Conservation (phyloP, 2,329 filamentous ascomycete genomes). For the Hymenoscyphus fructigenus region DNA sequence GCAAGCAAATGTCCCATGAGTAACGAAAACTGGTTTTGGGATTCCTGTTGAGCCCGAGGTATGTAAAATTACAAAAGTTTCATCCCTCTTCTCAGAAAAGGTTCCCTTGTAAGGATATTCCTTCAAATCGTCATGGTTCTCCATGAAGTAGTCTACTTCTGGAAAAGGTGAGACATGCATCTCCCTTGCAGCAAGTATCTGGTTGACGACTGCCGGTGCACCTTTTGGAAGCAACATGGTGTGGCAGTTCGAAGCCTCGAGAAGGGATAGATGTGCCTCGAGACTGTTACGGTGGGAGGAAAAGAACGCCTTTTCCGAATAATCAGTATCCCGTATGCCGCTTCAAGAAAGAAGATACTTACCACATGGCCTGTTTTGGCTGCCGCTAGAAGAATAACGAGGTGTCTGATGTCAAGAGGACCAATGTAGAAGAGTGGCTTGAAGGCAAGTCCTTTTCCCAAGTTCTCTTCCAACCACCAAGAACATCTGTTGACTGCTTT, state of each 20-base stretch:
- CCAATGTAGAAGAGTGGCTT: conserved; percentile 40
- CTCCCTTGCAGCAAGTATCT: background rate
- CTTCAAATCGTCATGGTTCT: conserved; percentile 1
- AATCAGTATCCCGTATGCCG: background rate
- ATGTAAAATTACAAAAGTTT: conserved; percentile 42
- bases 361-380: conserved; percentile 31
- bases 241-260: conserved; percentile 5
- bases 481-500: background rate
- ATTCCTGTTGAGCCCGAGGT: conserved; percentile 45
- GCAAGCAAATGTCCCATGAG: conserved; percentile 31
- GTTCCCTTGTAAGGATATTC: conserved; percentile 33
- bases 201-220: background rate
- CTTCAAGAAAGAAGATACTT: background rate
- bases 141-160: background rate
- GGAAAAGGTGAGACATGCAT: background rate
- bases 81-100: conserved; percentile 37
- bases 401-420: conserved; percentile 30
- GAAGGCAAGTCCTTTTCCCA: background rate
- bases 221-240: conserved; percentile 7
- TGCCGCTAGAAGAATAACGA: conserved; percentile 22
- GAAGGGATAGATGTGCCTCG: conserved; percentile 12
- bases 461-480: background rate
- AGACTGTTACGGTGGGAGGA: conserved; percentile 12
- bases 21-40: conserved; percentile 41
- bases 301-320: conserved; percentile 8